Conservation (phyloP, 2,329 filamentous ascomycete genomes). For the Aquanectria penicillioides region DNA sequence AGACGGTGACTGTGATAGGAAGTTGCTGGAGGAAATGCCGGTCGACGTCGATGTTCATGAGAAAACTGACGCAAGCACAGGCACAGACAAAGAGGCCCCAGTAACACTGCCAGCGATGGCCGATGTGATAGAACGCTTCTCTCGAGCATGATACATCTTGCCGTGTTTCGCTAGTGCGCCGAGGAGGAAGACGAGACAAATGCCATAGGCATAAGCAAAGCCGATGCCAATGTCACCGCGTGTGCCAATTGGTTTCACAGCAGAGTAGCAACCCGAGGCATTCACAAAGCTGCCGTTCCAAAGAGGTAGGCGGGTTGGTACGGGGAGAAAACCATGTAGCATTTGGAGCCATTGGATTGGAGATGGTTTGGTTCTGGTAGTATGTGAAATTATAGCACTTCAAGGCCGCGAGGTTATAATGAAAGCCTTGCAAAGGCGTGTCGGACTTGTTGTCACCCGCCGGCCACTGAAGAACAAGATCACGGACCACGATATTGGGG, state of each 20-base stretch:
- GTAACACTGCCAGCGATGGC: constrained; percentile 84
- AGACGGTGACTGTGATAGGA: constrained; percentile 75
- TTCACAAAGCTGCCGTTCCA: constrained; percentile 79
- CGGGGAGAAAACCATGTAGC: constrained; percentile 71
- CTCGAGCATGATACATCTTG: constrained; percentile 66
- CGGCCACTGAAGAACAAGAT: constrained; percentile 58
- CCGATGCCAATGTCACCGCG: constrained; percentile 71
- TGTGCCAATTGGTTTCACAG: constrained; percentile 66
- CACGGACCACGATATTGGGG: constrained; percentile 53
- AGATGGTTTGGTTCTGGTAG: constrained; percentile 77
- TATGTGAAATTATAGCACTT: constrained; percentile 75
- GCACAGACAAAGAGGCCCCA: constrained; percentile 73
- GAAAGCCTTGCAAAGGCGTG: constrained; percentile 68
- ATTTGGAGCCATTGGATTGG: constrained; percentile 78
- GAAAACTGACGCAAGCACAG: constrained; percentile 73
- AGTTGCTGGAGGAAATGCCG: constrained; percentile 76
- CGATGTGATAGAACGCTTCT: constrained; percentile 76
- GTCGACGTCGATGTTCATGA: constrained; percentile 79
- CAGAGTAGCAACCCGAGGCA: constrained; percentile 74
- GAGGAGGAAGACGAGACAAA: constrained; percentile 71
- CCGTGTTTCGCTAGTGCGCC: constrained; percentile 74
- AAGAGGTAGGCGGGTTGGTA: constrained; percentile 69
- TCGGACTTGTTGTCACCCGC: constrained; percentile 64
- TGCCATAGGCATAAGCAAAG: constrained; percentile 68
- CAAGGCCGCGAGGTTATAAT: constrained; percentile 75